These are phyloP conservation scores for Rosa lucieae DNA, from an alignment of 306 rosid species.

Conservation along the genomic window DNA sequence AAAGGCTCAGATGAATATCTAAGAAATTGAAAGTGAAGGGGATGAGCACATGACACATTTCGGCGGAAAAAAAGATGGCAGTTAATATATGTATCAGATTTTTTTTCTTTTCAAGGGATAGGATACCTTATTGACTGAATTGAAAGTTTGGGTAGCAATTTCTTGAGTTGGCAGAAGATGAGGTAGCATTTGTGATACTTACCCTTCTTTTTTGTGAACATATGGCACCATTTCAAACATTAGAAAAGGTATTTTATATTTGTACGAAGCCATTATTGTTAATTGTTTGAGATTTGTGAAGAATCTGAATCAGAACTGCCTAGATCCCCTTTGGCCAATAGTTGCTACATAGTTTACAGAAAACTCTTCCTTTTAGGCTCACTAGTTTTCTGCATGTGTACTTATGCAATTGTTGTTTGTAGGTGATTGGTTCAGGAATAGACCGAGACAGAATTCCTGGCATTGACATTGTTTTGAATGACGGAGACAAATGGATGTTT, in stretches of 20 bases:
- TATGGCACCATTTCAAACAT: background rate
- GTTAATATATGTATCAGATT: background rate
- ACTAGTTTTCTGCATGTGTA: slow-evolving; percentile 3
- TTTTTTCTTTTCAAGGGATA: background rate
- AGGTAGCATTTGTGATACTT: background rate
- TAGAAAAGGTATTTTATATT: background rate
- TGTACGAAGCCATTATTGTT: background rate
- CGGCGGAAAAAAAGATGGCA: background rate
- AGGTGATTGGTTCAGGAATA: slow-evolving; percentile 85
- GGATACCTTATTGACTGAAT: background rate
- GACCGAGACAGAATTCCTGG: slow-evolving; percentile 85
- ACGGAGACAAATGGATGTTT: slow-evolving; percentile 98
- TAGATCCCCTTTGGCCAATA: background rate
- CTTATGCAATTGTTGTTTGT: slow-evolving; percentile 18
- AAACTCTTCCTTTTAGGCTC: background rate
- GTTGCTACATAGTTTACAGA: background rate
- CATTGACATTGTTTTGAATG: slow-evolving; percentile 71
- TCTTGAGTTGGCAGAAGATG: background rate
- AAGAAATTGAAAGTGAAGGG: background rate
- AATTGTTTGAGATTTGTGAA: background rate
- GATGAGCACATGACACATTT: background rate
- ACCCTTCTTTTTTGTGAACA: background rate
- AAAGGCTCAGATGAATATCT: background rate
- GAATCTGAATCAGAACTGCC: background rate
- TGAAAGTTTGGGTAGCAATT: background rate